Evolutionary conservation across 2,329 filamentous ascomycete genomes (phyloP).

Genomic region (Chrysoporthe austroafricana): DNA sequence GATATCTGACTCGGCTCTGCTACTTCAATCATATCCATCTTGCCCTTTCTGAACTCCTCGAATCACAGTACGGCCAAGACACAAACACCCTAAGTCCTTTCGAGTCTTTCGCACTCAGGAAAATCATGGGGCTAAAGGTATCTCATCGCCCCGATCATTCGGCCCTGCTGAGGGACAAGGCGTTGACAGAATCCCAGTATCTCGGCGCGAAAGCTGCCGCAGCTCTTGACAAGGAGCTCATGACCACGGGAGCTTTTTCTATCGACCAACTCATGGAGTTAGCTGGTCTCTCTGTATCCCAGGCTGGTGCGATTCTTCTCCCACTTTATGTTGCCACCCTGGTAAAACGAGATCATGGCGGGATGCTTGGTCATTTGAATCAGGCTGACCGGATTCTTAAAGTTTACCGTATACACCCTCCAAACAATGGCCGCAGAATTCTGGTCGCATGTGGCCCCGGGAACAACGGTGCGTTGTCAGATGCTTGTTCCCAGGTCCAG

Average conservation of each 20-base stretch:
- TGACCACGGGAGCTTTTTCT: conserved; percentile 86
- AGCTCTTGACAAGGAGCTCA: conserved; percentile 89
- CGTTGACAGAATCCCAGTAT: conserved; percentile 59
- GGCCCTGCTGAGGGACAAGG: conserved; percentile 16
- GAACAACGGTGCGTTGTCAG: conserved; percentile 60
- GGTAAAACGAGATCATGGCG: no score
- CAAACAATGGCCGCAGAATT: conserved; percentile 69
- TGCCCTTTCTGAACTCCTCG: background rate
- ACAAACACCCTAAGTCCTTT: background rate
- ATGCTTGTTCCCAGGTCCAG: conserved; percentile 1
- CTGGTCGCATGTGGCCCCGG: conserved; percentile 90
- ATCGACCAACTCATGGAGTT: conserved; percentile 98
- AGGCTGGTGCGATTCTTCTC: conserved; percentile 66
- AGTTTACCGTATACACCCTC: conserved; percentile 87
- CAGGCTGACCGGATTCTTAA: conserved; percentile 10
- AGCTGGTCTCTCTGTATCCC: conserved; percentile 88
- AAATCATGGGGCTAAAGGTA: conserved; percentile 42
- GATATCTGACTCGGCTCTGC: background rate
- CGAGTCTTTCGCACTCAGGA: background rate
- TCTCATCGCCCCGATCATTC: background rate
- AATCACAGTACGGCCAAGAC: background rate
- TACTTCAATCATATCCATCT: background rate
- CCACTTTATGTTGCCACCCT: background rate
- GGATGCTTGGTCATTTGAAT: background rate
- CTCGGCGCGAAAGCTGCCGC: conserved; percentile 86